A percentile compares a stretch with the other conserved stretches of the same genome.
Conservation (phyloP, 78 protist species). For the Emiliania huxleyi region DNA sequence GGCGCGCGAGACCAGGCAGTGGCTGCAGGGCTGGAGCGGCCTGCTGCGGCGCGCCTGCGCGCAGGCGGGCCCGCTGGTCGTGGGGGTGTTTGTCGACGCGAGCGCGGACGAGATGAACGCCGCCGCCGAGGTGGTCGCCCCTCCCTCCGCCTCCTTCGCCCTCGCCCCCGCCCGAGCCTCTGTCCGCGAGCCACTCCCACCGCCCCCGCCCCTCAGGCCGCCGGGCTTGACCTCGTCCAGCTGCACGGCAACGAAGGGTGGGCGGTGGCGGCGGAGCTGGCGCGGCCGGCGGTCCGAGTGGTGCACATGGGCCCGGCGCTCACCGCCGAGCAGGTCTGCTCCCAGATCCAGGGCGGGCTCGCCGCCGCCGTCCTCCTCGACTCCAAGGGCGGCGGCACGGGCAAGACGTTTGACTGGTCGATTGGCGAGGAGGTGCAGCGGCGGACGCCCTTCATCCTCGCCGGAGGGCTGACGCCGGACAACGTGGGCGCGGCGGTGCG, state of each 20-base stretch:
- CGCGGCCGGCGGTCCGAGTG: neutral
- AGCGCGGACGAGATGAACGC: neutral
- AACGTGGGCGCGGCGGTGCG: neutral
- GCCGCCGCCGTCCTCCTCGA: neutral
- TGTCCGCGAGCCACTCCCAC: too few relatives aligned
- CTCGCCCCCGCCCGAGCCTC: too few relatives aligned
- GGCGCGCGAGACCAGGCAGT: neutral
- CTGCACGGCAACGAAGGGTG: slow-evolving; percentile 22
- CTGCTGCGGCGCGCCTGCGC: neutral
- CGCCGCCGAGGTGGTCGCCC: neutral
- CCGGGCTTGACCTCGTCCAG: slow-evolving; percentile 27
- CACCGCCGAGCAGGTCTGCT: neutral
- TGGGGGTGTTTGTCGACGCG: slow-evolving; percentile 56
- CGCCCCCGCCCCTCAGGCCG: too few relatives aligned
- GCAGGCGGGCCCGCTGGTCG: slow-evolving; percentile 32
- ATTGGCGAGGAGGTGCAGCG: neutral
- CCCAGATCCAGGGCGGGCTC: neutral
- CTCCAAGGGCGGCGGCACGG: slow-evolving; percentile 25
- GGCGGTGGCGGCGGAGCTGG: neutral
- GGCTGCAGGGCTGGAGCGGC: neutral
- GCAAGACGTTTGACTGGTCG: neutral
- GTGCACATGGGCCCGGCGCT: neutral
- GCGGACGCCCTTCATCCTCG: neutral
- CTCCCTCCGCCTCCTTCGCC: too few relatives aligned
- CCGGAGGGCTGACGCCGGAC: neutral